Evolutionary conservation across 805 yeast species (phyloP).

Genomic region (Allodekkera sacchari): DNA sequence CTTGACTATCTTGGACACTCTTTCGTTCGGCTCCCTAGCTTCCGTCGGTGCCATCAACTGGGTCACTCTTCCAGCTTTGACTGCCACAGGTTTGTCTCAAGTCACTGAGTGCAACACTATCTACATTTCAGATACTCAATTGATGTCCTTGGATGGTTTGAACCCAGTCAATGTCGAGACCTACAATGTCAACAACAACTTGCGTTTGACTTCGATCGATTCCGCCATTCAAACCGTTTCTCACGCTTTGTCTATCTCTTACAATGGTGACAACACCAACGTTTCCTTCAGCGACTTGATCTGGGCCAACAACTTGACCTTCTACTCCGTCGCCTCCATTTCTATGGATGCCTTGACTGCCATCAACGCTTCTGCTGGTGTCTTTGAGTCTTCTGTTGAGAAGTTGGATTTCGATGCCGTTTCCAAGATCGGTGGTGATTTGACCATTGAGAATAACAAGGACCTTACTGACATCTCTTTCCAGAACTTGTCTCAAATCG

Average conservation of each 20-base stretch:
- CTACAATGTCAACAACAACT: constrained; percentile 89
- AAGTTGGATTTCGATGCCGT: constrained; percentile 47
- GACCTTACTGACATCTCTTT: constrained; percentile 63
- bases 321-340: constrained; percentile 72
- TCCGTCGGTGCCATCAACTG: constrained; percentile 76
- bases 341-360: constrained; percentile 58
- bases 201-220: constrained; percentile 59
- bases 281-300: constrained; percentile 60
- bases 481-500: constrained; percentile 61
- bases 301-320: constrained; percentile 83
- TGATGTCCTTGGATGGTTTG: constrained; percentile 62
- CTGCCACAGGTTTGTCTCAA: constrained; percentile 61
- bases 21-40: constrained; percentile 71
- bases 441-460: constrained; percentile 66
- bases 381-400: constrained; percentile 63
- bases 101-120: constrained; percentile 68
- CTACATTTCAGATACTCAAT: constrained; percentile 64
- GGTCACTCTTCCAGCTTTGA: constrained; percentile 81
- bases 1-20: constrained; percentile 57
- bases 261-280: constrained; percentile 72
- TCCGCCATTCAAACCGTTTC: constrained; percentile 70
- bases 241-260: constrained; percentile 67
- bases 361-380: constrained; percentile 77
- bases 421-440: constrained; percentile 67
- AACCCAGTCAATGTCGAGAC: constrained; percentile 37